Conservation (phyloP, 2,329 filamentous ascomycete genomes). For the Colletotrichum sp. region DNA sequence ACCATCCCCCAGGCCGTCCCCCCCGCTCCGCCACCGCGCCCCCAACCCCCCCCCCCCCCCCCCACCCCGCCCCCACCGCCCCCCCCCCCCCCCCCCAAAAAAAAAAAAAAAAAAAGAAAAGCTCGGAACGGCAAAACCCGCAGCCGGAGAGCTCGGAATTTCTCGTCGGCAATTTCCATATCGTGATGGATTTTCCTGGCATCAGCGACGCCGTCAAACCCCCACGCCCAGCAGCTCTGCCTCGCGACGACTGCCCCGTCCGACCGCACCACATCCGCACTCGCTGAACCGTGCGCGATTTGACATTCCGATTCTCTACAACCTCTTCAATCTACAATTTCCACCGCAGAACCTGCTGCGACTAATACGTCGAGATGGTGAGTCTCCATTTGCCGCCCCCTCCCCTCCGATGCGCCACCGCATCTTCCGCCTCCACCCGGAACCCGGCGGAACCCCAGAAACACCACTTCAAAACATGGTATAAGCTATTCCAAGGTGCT, state of each 20-base stretch:
- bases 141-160: conserved; percentile 8
- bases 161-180: conserved; percentile 14
- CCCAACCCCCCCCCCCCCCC: too few species aligned
- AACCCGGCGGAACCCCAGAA: neutral
- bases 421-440: neutral
- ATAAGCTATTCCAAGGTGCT: neutral
- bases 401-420: neutral
- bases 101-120: neutral
- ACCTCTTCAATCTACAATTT: neutral
- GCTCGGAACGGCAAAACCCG: conserved; percentile 8
- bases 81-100: too few species aligned
- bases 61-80: too few species aligned
- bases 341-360: neutral
- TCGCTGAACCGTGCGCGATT: neutral
- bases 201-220: neutral
- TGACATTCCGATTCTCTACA: neutral
- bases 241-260: neutral
- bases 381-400: neutral
- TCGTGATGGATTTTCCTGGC: conserved; percentile 15
- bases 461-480: rapidly evolving
- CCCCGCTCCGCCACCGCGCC: too few species aligned
- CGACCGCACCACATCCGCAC: conserved; percentile 2
- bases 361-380: conserved; percentile 18
- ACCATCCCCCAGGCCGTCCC: too few species aligned
- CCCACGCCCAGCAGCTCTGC: neutral